Conservation (phyloP, 306 rosid genomes). For the Sindora glabra region DNA sequence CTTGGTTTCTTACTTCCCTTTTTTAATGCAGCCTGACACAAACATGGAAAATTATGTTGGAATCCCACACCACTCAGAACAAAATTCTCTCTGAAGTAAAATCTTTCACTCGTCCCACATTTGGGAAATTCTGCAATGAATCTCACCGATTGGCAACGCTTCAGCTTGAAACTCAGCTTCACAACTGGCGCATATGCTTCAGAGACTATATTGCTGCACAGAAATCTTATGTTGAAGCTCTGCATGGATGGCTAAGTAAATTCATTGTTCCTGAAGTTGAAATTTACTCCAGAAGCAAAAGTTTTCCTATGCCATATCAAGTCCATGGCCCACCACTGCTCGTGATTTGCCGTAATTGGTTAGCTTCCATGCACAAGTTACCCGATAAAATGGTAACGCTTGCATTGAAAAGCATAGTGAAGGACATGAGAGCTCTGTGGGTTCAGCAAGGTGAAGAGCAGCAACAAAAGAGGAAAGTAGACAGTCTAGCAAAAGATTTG, state of each 20-base stretch:
- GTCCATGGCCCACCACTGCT: slow-evolving; percentile 71
- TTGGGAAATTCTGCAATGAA: slow-evolving; percentile 63
- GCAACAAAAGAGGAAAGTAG: slow-evolving; percentile 82
- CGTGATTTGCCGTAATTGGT: slow-evolving; percentile 67
- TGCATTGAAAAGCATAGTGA: slow-evolving; percentile 52
- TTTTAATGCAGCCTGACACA: slow-evolving; percentile 64
- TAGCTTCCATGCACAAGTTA: slow-evolving; percentile 55
- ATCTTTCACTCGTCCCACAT: slow-evolving; percentile 47
- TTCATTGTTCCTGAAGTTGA: slow-evolving; percentile 72
- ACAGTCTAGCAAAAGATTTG: slow-evolving; percentile 51
- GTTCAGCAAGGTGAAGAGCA: slow-evolving; percentile 75
- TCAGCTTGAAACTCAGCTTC: slow-evolving; percentile 75
- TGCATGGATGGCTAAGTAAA: slow-evolving; percentile 82
- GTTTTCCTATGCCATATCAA: slow-evolving; percentile 31
- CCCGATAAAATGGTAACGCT: slow-evolving; percentile 55
- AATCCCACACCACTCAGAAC: slow-evolving; percentile 84
- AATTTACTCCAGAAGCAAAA: slow-evolving; percentile 56
- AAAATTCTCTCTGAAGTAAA: slow-evolving; percentile 74
- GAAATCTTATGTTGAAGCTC: slow-evolving; percentile 72
- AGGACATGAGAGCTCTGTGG: slow-evolving; percentile 64
- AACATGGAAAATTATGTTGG: slow-evolving; percentile 81
- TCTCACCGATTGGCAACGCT: slow-evolving; percentile 70
- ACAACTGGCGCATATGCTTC: slow-evolving; percentile 69
- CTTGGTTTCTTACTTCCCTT: slow-evolving; percentile 21
- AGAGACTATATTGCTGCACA: slow-evolving; percentile 64